Evolutionary conservation across 2,329 filamentous ascomycete genomes (phyloP).

Genomic region (Aspergillus unguis): DNA sequence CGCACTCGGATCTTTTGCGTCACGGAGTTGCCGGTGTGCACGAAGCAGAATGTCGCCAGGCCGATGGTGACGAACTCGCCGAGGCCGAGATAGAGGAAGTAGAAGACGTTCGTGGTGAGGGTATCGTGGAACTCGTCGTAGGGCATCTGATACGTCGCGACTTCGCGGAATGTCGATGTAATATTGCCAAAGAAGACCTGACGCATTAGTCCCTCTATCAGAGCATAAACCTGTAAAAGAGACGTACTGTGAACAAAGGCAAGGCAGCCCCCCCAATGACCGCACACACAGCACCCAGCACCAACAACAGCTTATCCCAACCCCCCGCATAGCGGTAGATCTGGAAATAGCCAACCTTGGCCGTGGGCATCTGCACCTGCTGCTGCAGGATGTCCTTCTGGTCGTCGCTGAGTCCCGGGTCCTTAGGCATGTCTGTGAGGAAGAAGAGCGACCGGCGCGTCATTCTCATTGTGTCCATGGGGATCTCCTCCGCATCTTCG

Average conservation of each 20-base stretch:
- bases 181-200: constrained; percentile 68
- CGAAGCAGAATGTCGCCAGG: constrained; percentile 77
- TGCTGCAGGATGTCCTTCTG: constrained; percentile 61
- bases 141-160: constrained; percentile 49
- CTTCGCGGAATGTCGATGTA: constrained; percentile 66
- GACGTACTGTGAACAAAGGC: constrained; percentile 67
- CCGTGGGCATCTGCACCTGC: constrained; percentile 62
- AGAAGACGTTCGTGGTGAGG: constrained; percentile 64
- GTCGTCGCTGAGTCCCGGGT: neutral
- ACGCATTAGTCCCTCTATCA: neutral
- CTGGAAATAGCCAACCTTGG: constrained; percentile 58
- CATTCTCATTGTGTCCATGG: constrained; percentile 7
- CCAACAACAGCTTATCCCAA: constrained; percentile 60
- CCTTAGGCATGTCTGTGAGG: constrained; percentile 50
- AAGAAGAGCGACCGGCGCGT: constrained; percentile 6
- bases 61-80: constrained; percentile 73
- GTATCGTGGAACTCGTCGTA: constrained; percentile 56
- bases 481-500: constrained; percentile 4
- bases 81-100: constrained; percentile 78
- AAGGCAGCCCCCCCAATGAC: constrained; percentile 70
- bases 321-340: constrained; percentile 66
- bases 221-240: too few species aligned
- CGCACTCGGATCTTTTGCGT: constrained; percentile 71
- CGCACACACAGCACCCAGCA: constrained; percentile 56
- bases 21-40: constrained; percentile 77